Evolutionary conservation across 129 eudicot species (phyloP).

Genomic region (Cynara cardunculus): DNA sequence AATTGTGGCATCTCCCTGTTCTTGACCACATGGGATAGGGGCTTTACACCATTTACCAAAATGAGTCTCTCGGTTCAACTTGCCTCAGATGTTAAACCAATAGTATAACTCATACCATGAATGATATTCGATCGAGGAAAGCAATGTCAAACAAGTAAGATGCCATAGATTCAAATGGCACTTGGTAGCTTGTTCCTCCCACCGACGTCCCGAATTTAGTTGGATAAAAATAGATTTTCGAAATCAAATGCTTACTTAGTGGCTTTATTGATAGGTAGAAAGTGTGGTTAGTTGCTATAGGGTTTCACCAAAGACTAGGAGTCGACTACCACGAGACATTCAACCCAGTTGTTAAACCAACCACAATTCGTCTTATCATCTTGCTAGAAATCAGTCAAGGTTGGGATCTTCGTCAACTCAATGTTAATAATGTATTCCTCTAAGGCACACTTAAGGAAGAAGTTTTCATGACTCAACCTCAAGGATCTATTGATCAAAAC

Average conservation of each 20-base stretch:
- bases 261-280: not conserved
- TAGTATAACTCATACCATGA: not conserved
- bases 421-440: no score
- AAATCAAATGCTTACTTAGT: not conserved
- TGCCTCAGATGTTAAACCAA: not conserved
- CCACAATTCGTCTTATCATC: not conserved
- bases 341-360: not conserved
- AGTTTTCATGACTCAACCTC: not conserved
- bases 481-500: not conserved
- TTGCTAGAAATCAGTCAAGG: not conserved
- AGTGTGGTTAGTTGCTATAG: not conserved
- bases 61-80: not conserved
- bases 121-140: not conserved
- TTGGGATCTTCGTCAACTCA: not conserved
- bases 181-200: not conserved
- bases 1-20: no score
- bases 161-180: not conserved
- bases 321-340: not conserved
- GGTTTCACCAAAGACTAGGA: not conserved
- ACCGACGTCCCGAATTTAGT: not conserved
- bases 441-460: not conserved
- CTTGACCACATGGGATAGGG: no score
- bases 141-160: not conserved
- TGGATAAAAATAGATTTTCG: not conserved
- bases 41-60: not conserved